These are phyloP conservation scores for Striga hermonthica DNA, from an alignment of 305 asterid species.

Conservation along the genomic window DNA sequence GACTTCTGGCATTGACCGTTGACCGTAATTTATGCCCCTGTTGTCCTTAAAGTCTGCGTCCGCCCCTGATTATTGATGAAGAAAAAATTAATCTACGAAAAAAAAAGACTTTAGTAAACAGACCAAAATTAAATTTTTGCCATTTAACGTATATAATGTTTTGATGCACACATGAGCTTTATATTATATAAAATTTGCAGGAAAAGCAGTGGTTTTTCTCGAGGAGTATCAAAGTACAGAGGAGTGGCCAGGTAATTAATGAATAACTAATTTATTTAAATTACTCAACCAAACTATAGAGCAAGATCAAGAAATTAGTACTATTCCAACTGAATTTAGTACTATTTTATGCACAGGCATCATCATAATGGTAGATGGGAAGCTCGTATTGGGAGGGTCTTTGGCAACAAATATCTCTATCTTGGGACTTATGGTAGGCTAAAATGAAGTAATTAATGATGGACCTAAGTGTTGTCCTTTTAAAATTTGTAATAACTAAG, in stretches of 20 bases:
- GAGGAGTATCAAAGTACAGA: conserved; percentile 91
- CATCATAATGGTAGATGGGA: conserved; percentile 94
- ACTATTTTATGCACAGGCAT: conserved; percentile 45
- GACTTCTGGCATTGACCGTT: no score
- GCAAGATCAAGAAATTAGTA: background rate
- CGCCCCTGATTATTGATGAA: no score
- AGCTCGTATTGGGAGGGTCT: conserved; percentile 84
- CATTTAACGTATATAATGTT: background rate
- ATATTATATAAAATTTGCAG: conserved; percentile 35
- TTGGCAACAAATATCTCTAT: conserved; percentile 88
- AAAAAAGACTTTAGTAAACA: no score
- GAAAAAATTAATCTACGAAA: no score
- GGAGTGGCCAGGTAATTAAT: conserved; percentile 75
- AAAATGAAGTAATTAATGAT: no score
- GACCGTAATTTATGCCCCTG: no score
- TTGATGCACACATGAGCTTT: background rate
- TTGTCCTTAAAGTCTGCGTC: no score
- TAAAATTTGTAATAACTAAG: no score
- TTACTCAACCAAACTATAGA: background rate
- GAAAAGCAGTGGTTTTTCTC: conserved; percentile 88
- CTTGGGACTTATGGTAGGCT: conserved; percentile 85
- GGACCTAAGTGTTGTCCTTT: no score
- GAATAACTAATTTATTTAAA: background rate
- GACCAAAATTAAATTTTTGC: no score
- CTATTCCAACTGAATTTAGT: background rate